Base-by-base conservation (phyloP, 805 yeast genomes). In the Yarrowia bubula region DNA sequence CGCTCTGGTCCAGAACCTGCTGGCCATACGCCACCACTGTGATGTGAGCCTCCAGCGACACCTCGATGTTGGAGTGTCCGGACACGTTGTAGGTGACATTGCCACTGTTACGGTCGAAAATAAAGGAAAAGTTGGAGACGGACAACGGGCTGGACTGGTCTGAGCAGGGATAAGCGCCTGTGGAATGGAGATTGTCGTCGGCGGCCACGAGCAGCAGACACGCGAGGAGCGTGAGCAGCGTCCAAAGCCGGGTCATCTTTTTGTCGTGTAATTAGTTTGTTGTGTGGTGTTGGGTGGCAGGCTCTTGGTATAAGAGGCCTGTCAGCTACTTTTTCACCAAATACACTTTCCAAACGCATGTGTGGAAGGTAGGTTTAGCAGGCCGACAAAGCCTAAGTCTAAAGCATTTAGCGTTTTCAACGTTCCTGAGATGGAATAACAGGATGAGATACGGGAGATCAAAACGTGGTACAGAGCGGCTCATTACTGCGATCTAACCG, bases 1-100 rank as follows among this genome's bases (percentile, higher is more conserved):
- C 73, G 28, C 66, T 65, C 48, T 72, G 67, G 53, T 70, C 66
- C 41, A 70, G 70, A 9, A 74, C 67, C 33, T 66, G 60, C 10
- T 60, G 67, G 10, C 76, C 77, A 58, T 75, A 75, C 7, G 75
- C 74, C 9, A 65, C 47, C 14, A 75, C 53, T 22, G 67, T 62
- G 38, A 72, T 66, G 32, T 65, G 68, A 14, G 66, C 69, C 18
- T 22, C 42, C 43, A 47, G 35, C 37, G 38, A n/a, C 9, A 42
- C 35, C 43, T 60, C 66, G 18, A 58, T 33, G 66, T 50, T 43
- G 46, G 65, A 61, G 47, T 61, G 43, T 10, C 64, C 64, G 15
- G 39, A 32, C 35, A 58, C 64, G 35, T 44, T 33, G 51, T 43
- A 58, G 33, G 64, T 58, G 15, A 58, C 51, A 35, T 58, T 58